phyloP scores from a whole-genome alignment of 208 protist genomes.

The Leishmania lainsoni region DNA sequence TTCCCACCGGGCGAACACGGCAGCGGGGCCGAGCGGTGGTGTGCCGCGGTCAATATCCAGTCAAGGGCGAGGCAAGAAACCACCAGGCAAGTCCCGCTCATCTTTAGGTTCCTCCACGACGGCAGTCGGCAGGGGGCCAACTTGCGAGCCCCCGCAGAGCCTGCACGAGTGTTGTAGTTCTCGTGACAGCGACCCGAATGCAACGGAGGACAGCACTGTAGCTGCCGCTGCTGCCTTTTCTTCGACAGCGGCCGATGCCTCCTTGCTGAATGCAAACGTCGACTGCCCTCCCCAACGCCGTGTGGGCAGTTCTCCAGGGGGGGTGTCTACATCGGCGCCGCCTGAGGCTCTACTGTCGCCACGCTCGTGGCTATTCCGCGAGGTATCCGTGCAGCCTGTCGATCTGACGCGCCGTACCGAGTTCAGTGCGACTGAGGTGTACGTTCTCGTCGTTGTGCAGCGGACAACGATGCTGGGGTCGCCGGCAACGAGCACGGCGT shows the following conservation, averaged over 20 bases:
- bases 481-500: neutral
- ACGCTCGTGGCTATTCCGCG: slow-evolving; percentile 27
- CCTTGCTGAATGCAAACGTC: neutral
- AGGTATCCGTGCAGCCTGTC: slow-evolving; percentile 44
- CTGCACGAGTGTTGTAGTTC: neutral
- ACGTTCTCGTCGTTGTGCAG: slow-evolving; percentile 69
- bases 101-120: neutral
- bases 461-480: slow-evolving; percentile 19
- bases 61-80: neutral
- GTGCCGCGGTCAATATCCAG: neutral
- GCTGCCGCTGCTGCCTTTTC: neutral
- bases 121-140: neutral
- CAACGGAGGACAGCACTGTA: neutral
- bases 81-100: neutral
- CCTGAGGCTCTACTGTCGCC: slow-evolving; percentile 18
- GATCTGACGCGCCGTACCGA: slow-evolving; percentile 38
- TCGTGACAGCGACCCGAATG: neutral
- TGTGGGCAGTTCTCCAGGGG: neutral
- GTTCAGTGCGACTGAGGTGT: slow-evolving; percentile 44
- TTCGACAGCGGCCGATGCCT: neutral
- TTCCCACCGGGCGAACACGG: neutral
- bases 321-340: neutral
- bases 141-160: neutral
- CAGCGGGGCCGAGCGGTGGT: neutral
- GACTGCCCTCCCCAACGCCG: neutral